Conservation (phyloP, 208 protist species). For the Trypanosoma melophagium region DNA sequence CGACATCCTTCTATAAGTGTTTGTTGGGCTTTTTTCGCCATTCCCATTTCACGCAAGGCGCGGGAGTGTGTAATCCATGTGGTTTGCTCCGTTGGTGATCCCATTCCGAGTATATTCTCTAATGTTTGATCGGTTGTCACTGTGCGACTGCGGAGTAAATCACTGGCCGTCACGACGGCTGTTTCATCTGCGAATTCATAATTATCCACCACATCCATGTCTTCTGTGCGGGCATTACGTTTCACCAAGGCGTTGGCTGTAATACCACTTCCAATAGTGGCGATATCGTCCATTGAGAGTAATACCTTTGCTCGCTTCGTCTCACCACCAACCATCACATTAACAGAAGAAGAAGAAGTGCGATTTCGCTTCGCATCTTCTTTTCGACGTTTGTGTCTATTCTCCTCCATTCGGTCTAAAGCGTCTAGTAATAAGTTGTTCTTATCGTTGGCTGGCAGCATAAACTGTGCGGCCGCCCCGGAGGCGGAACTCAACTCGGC, state of each 20-base stretch:
- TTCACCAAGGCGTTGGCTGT: constrained; percentile 33
- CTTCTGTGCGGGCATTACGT: constrained; percentile 68
- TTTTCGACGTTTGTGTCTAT: constrained; percentile 20
- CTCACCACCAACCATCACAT: background rate
- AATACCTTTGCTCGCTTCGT: constrained; percentile 11
- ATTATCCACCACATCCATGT: constrained; percentile 60
- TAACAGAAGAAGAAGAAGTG: too few relatives aligned
- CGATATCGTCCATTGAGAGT: constrained; percentile 32
- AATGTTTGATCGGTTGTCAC: constrained; percentile 41
- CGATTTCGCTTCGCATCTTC: constrained; percentile 8
- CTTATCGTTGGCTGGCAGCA: constrained; percentile 23
- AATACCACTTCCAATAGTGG: constrained; percentile 22
- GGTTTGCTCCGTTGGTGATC: constrained; percentile 74
- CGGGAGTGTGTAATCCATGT: constrained; percentile 84
- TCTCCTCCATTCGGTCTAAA: constrained; percentile 52
- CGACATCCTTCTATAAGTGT: constrained; percentile 71
- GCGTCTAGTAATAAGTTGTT: constrained; percentile 37
- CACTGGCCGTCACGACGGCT: constrained; percentile 60
- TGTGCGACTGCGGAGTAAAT: constrained; percentile 49
- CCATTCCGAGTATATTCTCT: constrained; percentile 69
- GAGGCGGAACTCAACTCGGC: constrained; percentile 58
- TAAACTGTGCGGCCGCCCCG: background rate
- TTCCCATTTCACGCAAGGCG: constrained; percentile 72
- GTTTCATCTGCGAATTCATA: constrained; percentile 74
- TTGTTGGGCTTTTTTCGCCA: constrained; percentile 53